Base-by-base conservation (phyloP, 2,329 filamentous ascomycete genomes). In the Talaromyces islandicus region DNA sequence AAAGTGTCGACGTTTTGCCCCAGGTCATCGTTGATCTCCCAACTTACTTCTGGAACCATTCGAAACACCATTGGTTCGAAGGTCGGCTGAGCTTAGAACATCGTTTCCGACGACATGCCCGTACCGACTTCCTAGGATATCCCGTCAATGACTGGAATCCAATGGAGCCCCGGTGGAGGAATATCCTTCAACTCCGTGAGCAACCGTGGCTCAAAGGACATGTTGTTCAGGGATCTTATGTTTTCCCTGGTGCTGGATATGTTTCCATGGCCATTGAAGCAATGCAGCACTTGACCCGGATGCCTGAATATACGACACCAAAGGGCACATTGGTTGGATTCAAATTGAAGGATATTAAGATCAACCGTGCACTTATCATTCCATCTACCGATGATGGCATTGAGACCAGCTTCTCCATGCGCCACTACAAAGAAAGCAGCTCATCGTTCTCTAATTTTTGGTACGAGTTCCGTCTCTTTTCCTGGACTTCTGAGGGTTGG, bases 151-250 rank as follows among this genome's bases (percentile, higher is more conserved):
- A 58, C 19, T 41, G 29, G 17, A 32, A 51, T 4, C 17, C 14
- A 1, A 17, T n/a, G 12, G n/a, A 58, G 21, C 27, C 30, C 11
- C 21, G n/a, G 14, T 58, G 56, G 56, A 21, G 46, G 3, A 30
- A 58, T 10, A 35, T 58, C 7, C 21, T 58, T 11, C 10, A 27
- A 1, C 9, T 41, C 6, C 54, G 56, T 2, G 72, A 76, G 56
- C 61, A 73, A 7, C 65, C 70, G 1, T 76, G 74, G 74, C 58
- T 76, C 4, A 35, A 29, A 2, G 69, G 69, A 54, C 74, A 76
- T 46, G 63, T 66, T 29, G 60, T 77, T 2, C 70, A 73, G 48
- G 66, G 65, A 1, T 66, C 71, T 38, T 64, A 67, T 12, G 63
- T 73, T 7, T 71, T 71, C 41, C 71, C 72, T 4, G 70, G 64